A percentile compares a stretch with the other conserved stretches of the same genome.
These are phyloP conservation scores for Asclepias syriaca DNA, from an alignment of 257 asterid species.

Conservation along the genomic window DNA sequence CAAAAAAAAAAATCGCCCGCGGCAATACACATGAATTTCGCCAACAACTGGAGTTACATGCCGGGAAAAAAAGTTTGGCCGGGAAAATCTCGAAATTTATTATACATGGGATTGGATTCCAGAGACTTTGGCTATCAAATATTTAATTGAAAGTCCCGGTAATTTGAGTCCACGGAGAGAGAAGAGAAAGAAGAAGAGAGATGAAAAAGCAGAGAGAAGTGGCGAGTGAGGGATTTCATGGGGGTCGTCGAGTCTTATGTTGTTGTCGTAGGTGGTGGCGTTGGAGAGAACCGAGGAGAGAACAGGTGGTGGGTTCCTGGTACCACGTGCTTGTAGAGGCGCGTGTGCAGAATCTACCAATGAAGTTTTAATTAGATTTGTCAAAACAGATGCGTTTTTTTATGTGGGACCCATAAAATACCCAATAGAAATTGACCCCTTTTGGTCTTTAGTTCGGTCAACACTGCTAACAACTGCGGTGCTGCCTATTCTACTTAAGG, in stretches of 20 bases:
- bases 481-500: neutral
- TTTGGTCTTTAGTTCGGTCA: conserved; percentile 17
- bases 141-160: conserved; percentile 22
- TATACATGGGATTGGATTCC: neutral
- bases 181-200: neutral
- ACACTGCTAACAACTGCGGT: conserved; percentile 19
- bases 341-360: conserved; percentile 54
- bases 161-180: conserved; percentile 14
- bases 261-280: conserved; percentile 16
- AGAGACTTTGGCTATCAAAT: conserved; percentile 3
- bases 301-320: conserved; percentile 10
- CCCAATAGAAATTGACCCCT: conserved; percentile 19
- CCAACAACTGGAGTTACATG: conserved; percentile 19
- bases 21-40: conserved; percentile 14
- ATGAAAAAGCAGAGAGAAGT: conserved; percentile 20
- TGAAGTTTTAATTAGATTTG: conserved; percentile 23
- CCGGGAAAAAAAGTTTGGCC: conserved; percentile 27
- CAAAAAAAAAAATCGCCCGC: neutral
- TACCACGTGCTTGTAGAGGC: conserved; percentile 54
- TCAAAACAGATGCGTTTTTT: conserved; percentile 29
- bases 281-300: neutral
- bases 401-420: conserved; percentile 3
- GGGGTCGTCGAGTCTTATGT: conserved; percentile 18
- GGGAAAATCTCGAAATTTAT: conserved; percentile 11
- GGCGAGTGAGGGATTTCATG: conserved; percentile 15